Evolutionary conservation across 2,329 filamentous ascomycete genomes (phyloP).

Genomic region (Cercospora brassicicola): DNA sequence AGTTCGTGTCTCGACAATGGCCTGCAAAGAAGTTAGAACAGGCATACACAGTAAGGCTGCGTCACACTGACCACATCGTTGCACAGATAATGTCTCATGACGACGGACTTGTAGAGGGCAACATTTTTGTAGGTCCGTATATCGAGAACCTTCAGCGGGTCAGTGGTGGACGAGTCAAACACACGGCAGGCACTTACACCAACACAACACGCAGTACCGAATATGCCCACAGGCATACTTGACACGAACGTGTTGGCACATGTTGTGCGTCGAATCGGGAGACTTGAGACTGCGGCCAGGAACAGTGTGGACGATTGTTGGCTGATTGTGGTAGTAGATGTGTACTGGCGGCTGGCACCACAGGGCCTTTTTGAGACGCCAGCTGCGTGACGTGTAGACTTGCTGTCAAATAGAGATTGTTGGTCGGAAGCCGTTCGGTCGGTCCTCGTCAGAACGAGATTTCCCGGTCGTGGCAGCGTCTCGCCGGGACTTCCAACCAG

Average conservation of each 20-base stretch:
- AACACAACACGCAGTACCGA: constrained; percentile 25
- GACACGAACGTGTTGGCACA: constrained; percentile 26
- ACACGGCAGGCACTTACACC: constrained; percentile 17
- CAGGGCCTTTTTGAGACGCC: neutral
- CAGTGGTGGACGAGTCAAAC: neutral
- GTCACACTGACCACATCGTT: constrained; percentile 21
- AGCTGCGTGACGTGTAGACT: neutral
- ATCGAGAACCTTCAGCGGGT: constrained; percentile 19
- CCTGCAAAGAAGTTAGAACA: constrained; percentile 1
- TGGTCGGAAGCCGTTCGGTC: neutral
- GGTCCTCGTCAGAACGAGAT: neutral
- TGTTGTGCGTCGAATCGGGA: neutral
- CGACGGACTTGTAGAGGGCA: constrained; percentile 22
- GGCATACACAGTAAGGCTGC: neutral
- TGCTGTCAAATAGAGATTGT: neutral
- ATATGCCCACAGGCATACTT: constrained; percentile 23
- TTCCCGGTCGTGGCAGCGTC: neutral
- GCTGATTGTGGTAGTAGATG: neutral
- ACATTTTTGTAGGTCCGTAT: constrained; percentile 23
- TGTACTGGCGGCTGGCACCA: neutral
- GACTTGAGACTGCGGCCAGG: neutral
- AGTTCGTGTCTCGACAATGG: constrained; percentile 24
- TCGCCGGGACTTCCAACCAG: neutral
- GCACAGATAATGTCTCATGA: constrained; percentile 19
- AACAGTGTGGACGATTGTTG: neutral